These are phyloP conservation scores for Coemansia sp. DNA, from an alignment of 192 early-diverging fungal genomes.

Conservation along the genomic window DNA sequence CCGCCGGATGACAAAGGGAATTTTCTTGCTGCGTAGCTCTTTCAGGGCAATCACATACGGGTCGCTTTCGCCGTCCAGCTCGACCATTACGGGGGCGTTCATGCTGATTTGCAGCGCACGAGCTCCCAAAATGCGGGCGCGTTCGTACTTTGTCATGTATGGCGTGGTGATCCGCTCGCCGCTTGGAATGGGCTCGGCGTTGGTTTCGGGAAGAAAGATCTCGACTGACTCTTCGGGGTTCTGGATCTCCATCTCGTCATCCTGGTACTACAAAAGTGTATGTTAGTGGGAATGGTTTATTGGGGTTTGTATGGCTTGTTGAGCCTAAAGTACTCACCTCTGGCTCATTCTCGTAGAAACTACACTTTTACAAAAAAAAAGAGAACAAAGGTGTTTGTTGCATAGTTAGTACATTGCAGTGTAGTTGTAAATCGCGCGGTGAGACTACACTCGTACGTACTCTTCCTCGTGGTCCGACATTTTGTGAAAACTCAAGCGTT, in stretches of 20 bases:
- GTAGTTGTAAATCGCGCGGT: background rate
- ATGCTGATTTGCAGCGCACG: slow-evolving; percentile 96
- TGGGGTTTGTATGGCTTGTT: too few species aligned
- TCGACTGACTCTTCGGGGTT: slow-evolving; percentile 40
- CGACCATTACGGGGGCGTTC: slow-evolving; percentile 98
- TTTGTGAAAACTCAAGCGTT: background rate
- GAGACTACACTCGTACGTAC: slow-evolving; percentile 12
- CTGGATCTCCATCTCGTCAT: slow-evolving; percentile 34
- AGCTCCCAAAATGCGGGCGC: slow-evolving; percentile 83
- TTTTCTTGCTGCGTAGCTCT: slow-evolving; percentile 89
- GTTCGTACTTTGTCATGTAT: slow-evolving; percentile 99
- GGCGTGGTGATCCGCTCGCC: slow-evolving; percentile 92
- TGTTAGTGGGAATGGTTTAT: too few species aligned
- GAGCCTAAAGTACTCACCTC: background rate
- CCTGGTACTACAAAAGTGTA: background rate
- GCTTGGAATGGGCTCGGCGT: slow-evolving; percentile 30
- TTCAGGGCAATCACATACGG: slow-evolving; percentile 92
- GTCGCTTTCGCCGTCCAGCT: slow-evolving; percentile 90
- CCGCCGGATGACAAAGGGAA: slow-evolving; percentile 89
- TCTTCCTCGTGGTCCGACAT: slow-evolving; percentile 50
- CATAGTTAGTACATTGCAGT: background rate
- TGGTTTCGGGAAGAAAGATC: slow-evolving; percentile 44
- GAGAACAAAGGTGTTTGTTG: background rate
- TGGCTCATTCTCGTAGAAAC: slow-evolving; percentile 12
- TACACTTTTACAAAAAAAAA: background rate